A percentile compares a stretch with the other conserved stretches of the same genome.
These are phyloP conservation scores for Alternaria sp. DNA, from an alignment of 2,329 filamentous ascomycete species.

Conservation along the genomic window DNA sequence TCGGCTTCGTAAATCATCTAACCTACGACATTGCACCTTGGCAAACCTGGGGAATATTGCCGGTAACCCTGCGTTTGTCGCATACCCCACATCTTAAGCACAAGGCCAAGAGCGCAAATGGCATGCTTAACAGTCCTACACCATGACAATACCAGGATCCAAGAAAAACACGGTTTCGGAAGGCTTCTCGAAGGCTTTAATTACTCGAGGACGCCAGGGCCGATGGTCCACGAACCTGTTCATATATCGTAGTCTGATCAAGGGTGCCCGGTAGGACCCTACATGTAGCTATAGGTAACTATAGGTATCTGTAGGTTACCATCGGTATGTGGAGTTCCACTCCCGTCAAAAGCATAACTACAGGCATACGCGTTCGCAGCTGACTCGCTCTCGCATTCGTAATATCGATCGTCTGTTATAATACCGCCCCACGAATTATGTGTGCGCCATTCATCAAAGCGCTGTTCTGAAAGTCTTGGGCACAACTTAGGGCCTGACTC, in stretches of 20 bases:
- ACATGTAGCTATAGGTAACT: neutral
- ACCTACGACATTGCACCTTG: constrained; percentile 5
- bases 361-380: constrained; percentile 24
- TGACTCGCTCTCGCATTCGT: constrained; percentile 25
- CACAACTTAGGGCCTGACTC: neutral
- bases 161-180: constrained; percentile 28
- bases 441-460: constrained; percentile 8
- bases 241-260: constrained; percentile 30
- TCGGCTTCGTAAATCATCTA: neutral
- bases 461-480: neutral
- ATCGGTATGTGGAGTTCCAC: constrained; percentile 20
- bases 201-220: constrained; percentile 33
- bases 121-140: constrained; percentile 31
- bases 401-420: constrained; percentile 23
- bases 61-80: constrained; percentile 26
- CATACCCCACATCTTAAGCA: constrained; percentile 30
- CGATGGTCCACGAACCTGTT: constrained; percentile 38
- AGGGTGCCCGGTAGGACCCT: constrained; percentile 12
- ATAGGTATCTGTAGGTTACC: constrained; percentile 5
- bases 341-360: constrained; percentile 29
- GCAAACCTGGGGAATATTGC: constrained; percentile 15
- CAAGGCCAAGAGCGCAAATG: constrained; percentile 18
- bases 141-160: constrained; percentile 17
- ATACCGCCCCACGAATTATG: constrained; percentile 28
- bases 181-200: constrained; percentile 40